Evolutionary conservation across 371 early-diverging fungal species (phyloP).

Genomic region (Lichtheimia ramosa): DNA sequence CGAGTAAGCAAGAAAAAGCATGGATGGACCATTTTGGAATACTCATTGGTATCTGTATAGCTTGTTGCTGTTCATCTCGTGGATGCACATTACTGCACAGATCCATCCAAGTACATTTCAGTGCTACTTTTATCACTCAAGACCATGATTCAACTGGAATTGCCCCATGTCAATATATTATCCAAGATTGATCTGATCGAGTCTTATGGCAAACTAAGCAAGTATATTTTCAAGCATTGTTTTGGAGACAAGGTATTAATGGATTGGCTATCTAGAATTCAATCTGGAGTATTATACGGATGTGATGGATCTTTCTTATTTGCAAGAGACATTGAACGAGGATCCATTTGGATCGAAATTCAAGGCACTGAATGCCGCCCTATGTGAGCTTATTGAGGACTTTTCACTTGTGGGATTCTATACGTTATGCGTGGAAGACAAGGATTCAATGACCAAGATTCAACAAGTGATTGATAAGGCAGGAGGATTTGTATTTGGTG

Average conservation of each 20-base stretch:
- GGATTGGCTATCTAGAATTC: constrained; percentile 60
- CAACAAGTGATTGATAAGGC: constrained; percentile 88
- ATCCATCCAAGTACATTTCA: constrained; percentile 91
- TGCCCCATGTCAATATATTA: constrained; percentile 96
- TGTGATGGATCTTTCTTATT: constrained; percentile 85
- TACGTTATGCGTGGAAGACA: constrained; percentile 88
- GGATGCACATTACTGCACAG: constrained; percentile 93
- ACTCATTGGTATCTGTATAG: constrained; percentile 19
- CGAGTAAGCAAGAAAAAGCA: constrained; percentile 48
- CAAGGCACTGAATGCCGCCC: constrained; percentile 72
- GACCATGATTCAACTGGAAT: constrained; percentile 91
- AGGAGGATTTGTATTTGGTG: constrained; percentile 90
- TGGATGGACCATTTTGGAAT: background rate
- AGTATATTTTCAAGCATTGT: constrained; percentile 3
- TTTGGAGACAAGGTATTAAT: background rate
- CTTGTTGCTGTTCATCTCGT: constrained; percentile 92
- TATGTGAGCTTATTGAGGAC: constrained; percentile 90
- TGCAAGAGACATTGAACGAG: constrained; percentile 74
- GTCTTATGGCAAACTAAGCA: constrained; percentile 72
- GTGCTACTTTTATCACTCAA: constrained; percentile 84
- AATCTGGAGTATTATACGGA: constrained; percentile 93
- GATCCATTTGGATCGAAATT: constrained; percentile 69
- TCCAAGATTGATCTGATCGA: constrained; percentile 94
- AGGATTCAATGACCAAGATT: constrained; percentile 76
- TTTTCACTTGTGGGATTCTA: constrained; percentile 89